Conservation (phyloP, 495 filamentous ascomycete genomes). For the Choiromyces venosus region DNA sequence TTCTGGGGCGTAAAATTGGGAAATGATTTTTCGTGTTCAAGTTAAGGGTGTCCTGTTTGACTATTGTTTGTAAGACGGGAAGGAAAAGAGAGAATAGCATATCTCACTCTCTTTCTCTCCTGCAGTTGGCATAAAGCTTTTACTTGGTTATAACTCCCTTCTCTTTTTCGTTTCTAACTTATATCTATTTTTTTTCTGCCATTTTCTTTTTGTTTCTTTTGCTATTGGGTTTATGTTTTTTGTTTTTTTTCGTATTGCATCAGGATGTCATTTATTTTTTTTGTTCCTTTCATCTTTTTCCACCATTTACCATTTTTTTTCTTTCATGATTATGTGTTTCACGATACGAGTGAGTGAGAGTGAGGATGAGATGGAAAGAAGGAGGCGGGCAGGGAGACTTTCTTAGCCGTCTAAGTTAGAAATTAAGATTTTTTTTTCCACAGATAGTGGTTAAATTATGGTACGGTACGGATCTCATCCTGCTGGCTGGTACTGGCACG, state of each 20-base stretch:
- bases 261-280: conserved; percentile 9
- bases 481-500: too few relatives aligned
- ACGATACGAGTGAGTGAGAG: background rate
- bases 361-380: too few relatives aligned
- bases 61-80: background rate
- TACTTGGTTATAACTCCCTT: background rate
- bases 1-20: conserved; percentile 1
- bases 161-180: too few relatives aligned
- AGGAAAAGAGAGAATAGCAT: background rate
- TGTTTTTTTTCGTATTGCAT: conserved; percentile 6
- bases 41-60: background rate
- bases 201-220: conserved; percentile 5
- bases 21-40: background rate
- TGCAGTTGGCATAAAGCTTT: background rate
- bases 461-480: too few relatives aligned
- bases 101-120: too few relatives aligned
- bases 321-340: conserved; percentile 2
- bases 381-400: too few relatives aligned
- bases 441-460: too few relatives aligned
- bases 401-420: too few relatives aligned
- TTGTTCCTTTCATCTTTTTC: background rate
- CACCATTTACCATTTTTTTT: too few relatives aligned
- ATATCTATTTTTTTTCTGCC: background rate
- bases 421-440: conserved; percentile 5
- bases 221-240: conserved; percentile 7